Conservation (phyloP, 163 green algal species). For the Trebouxiophyceae sp. region DNA sequence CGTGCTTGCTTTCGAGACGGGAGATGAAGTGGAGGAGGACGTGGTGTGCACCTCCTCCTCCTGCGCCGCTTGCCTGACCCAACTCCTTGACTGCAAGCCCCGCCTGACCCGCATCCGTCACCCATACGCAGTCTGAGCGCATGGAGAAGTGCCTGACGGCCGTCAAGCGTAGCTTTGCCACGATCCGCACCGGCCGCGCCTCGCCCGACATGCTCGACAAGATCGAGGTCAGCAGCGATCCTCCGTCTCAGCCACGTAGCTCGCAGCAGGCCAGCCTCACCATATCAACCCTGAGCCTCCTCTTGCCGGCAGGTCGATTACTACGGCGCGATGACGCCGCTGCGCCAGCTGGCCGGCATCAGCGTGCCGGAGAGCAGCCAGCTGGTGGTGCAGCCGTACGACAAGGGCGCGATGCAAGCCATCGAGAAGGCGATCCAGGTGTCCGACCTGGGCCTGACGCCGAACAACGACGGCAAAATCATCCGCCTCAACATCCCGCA, state of each 20-base stretch:
- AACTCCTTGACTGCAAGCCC: neutral
- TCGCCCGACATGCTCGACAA: constrained; percentile 85
- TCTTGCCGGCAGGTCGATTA: constrained; percentile 77
- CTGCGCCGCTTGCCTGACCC: too few species aligned
- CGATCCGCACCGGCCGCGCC: constrained; percentile 85
- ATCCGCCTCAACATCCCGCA: constrained; percentile 87
- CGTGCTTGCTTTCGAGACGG: neutral
- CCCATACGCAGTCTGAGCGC: constrained; percentile 46
- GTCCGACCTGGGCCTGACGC: constrained; percentile 87
- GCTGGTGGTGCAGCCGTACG: constrained; percentile 75
- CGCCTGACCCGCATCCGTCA: neutral
- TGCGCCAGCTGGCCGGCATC: constrained; percentile 79
- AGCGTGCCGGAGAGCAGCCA: constrained; percentile 81
- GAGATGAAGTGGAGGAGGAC: neutral
- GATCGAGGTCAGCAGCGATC: constrained; percentile 29
- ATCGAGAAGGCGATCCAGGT: constrained; percentile 87
- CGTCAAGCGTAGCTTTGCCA: constrained; percentile 72
- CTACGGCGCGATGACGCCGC: constrained; percentile 71
- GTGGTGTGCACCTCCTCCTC: neutral
- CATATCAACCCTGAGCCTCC: neutral
- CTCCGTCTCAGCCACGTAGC: neutral
- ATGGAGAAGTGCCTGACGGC: constrained; percentile 87
- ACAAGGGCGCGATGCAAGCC: constrained; percentile 55
- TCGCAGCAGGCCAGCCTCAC: neutral
- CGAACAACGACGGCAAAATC: constrained; percentile 91